phyloP scores from a whole-genome alignment of 2,329 filamentous ascomycete genomes.

The Phaeomoniella chlamydospora region DNA sequence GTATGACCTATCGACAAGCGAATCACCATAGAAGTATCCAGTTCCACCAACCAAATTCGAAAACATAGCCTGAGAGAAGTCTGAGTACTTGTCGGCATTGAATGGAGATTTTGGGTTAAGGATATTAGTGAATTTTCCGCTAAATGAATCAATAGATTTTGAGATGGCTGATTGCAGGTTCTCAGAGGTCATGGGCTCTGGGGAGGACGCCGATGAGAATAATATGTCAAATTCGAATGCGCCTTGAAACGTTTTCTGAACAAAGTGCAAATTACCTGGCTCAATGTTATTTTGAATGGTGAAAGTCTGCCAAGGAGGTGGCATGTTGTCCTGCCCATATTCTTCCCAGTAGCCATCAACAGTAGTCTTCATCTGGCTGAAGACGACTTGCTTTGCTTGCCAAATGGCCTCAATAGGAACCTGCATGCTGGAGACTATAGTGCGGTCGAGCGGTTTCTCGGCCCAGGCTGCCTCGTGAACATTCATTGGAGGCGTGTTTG shows the following conservation, averaged over 20 bases:
- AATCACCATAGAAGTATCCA: slow-evolving; percentile 85
- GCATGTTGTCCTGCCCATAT: slow-evolving; percentile 51
- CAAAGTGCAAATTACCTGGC: slow-evolving; percentile 65
- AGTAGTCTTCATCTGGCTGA: slow-evolving; percentile 47
- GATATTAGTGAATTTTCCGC: slow-evolving; percentile 56
- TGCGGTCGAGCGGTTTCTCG: slow-evolving; percentile 59
- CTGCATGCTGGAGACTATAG: slow-evolving; percentile 58
- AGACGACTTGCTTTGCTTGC: slow-evolving; percentile 63
- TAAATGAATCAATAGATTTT: slow-evolving; percentile 52
- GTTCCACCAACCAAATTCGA: slow-evolving; percentile 90
- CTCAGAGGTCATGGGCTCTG: slow-evolving; percentile 38
- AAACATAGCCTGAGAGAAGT: slow-evolving; percentile 79
- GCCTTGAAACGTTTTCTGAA: slow-evolving; percentile 86
- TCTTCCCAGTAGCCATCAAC: slow-evolving; percentile 45
- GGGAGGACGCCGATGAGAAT: slow-evolving; percentile 64
- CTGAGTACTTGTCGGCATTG: slow-evolving; percentile 53
- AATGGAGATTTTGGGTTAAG: slow-evolving; percentile 68
- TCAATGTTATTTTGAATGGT: slow-evolving; percentile 57
- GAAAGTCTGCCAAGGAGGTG: slow-evolving; percentile 76
- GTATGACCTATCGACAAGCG: slow-evolving; percentile 78
- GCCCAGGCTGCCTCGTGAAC: slow-evolving; percentile 47
- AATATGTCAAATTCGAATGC: slow-evolving; percentile 85
- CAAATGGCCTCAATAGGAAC: slow-evolving; percentile 58
- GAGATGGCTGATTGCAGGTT: slow-evolving; percentile 58
- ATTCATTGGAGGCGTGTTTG: slow-evolving; percentile 40